Base-by-base conservation (phyloP, 306 rosid genomes). In the Malus orientalis region DNA sequence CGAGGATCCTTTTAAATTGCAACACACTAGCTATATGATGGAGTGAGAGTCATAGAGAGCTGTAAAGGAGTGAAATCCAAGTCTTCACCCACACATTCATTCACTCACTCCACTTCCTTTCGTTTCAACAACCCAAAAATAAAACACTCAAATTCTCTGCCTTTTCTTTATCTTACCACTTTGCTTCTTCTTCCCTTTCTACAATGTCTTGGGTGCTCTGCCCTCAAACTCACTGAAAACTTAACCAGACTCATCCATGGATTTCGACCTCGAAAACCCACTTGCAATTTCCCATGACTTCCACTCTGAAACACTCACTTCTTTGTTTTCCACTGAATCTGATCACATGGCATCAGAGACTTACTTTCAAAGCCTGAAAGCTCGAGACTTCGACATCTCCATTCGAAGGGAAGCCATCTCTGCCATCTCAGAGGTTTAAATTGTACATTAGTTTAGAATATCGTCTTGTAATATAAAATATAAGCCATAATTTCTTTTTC, bases 221-320 rank as follows among this genome's bases (percentile, higher is more conserved):
- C 61, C 67, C 69, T 57, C 83, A 73, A 12, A 14, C 54, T 29
- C 80, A 51, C 67, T 81, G 76, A 69, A 69, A 32, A 45, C 77
- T 62, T 45, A 16, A 13, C 30, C 16, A 12, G 5, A 22, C 80
- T 36, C 58, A 9, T 75, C 82, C 74, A 95, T 95, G 98, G 98
- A 94, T 79, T 89, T 89, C 86, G 91, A 92, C 84, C 97, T 89
- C 15, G 96, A 94, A 85, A 90, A 92, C 92, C 98, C 98, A 73
- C 81, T 90, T 3, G 84, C 85, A 33, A 75, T 86, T 80, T 82
- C 76, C 80, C 84, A 84, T 22, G 79, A 79, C 55, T 84, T 75
- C 57, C 86, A 78, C 71, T 84, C 74, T 45, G 87, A 91, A 44
- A 25, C 80, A 4, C 51, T 85, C 75, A 65, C 90, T 70, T 90